Conservation (phyloP, 192 early-diverging fungal species). For the Entomortierella parvispora region DNA sequence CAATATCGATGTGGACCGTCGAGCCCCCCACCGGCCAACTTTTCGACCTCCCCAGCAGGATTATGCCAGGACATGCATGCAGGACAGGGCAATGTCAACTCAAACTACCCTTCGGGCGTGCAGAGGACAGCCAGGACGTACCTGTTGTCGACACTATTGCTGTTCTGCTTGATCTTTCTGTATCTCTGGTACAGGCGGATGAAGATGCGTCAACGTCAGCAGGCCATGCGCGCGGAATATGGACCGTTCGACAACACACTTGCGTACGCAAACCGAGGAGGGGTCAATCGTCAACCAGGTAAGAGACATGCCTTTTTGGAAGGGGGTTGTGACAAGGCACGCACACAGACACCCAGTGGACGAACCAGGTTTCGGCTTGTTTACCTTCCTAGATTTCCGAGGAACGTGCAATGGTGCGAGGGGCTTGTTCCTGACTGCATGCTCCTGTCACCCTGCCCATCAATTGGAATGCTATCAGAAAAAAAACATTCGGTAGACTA, state of each 20-base stretch:
- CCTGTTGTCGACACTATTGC: conserved; percentile 19
- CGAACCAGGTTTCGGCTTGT: background rate
- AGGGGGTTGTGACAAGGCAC: background rate
- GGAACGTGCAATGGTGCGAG: background rate
- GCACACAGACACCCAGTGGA: no score
- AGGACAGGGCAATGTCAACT: background rate
- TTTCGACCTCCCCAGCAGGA: conserved; percentile 1
- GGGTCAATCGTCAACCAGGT: conserved; percentile 36
- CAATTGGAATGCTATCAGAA: no score
- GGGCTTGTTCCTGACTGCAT: no score
- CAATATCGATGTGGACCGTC: conserved; percentile 13
- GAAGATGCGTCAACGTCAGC: conserved; percentile 5
- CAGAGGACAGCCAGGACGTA: conserved; percentile 21
- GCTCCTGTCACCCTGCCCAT: no score
- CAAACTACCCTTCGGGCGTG: background rate
- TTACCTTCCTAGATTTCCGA: background rate
- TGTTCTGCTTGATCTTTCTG: conserved; percentile 17
- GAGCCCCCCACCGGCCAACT: background rate
- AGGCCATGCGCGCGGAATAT: background rate
- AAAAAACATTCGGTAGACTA: no score
- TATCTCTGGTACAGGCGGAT: conserved; percentile 42
- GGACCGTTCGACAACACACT: background rate
- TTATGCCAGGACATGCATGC: conserved; percentile 1
- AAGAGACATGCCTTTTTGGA: conserved; percentile 2
- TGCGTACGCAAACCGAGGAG: conserved; percentile 5